These are phyloP conservation scores for Euphrasia confusa DNA, from an alignment of 257 asterid species.

Conservation along the genomic window DNA sequence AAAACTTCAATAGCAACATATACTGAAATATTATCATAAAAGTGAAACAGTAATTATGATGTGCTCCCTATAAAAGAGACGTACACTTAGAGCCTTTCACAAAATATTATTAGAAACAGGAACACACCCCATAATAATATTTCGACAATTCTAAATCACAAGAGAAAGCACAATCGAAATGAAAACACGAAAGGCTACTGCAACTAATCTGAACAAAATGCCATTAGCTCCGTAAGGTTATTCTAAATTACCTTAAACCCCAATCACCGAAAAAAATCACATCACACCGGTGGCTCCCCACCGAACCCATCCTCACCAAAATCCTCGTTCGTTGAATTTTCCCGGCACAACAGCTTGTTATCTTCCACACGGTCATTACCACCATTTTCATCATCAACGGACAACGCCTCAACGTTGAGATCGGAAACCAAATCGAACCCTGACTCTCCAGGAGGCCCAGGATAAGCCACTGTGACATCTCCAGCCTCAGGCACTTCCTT, in stretches of 20 bases:
- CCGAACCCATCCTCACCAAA: constrained; percentile 61
- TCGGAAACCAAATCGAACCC: constrained; percentile 63
- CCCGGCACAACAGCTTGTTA: constrained; percentile 66
- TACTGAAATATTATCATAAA: constrained; percentile 13
- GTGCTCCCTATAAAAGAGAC: constrained; percentile 18
- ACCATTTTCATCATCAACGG: constrained; percentile 58
- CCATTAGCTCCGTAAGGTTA: constrained; percentile 11
- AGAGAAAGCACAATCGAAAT: constrained; percentile 2
- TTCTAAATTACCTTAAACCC: constrained; percentile 29
- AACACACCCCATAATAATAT: background rate
- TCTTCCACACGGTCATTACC: constrained; percentile 51
- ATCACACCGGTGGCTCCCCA: constrained; percentile 53
- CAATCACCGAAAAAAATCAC: constrained; percentile 7
- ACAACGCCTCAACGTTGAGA: constrained; percentile 53
- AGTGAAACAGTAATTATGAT: constrained; percentile 9
- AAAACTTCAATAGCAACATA: background rate
- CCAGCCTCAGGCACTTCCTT: constrained; percentile 80
- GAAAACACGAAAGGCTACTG: constrained; percentile 9
- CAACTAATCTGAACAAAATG: constrained; percentile 19
- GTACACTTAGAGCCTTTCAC: constrained; percentile 14
- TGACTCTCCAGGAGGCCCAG: constrained; percentile 48
- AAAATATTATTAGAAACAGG: constrained; percentile 16
- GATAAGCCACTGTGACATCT: constrained; percentile 52
- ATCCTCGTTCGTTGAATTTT: constrained; percentile 68
- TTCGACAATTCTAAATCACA: constrained; percentile 17